A percentile compares a stretch with the other conserved stretches of the same genome.
These are phyloP conservation scores for Tricholoma furcatifolium DNA, from an alignment of 768 basidiomycete genomes.

Conservation along the genomic window DNA sequence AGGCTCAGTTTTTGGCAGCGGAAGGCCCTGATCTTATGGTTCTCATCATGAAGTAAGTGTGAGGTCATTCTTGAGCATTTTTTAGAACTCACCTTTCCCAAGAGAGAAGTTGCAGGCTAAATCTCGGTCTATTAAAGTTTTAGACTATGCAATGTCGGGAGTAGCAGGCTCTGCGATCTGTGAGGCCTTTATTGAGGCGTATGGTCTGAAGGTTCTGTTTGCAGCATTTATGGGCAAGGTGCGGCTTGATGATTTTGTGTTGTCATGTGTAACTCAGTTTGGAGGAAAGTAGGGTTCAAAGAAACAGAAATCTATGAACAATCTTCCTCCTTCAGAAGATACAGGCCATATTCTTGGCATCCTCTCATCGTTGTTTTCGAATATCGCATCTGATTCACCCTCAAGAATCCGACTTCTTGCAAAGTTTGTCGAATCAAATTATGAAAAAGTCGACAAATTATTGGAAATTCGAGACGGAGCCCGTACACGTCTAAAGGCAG, in stretches of 20 bases:
- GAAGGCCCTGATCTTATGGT: conserved; percentile 98
- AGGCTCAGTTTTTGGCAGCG: conserved; percentile 77
- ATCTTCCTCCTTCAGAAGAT: conserved; percentile 70
- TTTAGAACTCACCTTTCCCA: conserved; percentile 1
- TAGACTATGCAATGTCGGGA: conserved; percentile 90
- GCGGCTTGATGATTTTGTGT: neutral
- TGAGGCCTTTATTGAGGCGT: conserved; percentile 81
- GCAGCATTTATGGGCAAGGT: conserved; percentile 95
- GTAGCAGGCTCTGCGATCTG: conserved; percentile 66
- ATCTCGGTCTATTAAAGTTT: conserved; percentile 83
- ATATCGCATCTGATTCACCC: conserved; percentile 82
- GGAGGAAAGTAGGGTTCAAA: conserved; percentile 42
- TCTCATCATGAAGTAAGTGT: conserved; percentile 90
- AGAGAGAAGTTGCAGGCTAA: conserved; percentile 84
- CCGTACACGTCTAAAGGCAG: conserved; percentile 51
- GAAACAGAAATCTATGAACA: conserved; percentile 55
- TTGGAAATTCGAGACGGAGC: conserved; percentile 83
- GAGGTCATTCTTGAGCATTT: conserved; percentile 7
- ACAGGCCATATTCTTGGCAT: conserved; percentile 86
- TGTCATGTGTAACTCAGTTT: conserved; percentile 13
- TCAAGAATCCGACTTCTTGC: conserved; percentile 78
- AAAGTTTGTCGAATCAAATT: conserved; percentile 92
- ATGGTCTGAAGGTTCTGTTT: conserved; percentile 89
- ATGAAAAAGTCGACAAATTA: conserved; percentile 93
- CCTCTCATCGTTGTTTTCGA: conserved; percentile 83